phyloP scores from a whole-genome alignment of 768 basidiomycete species.

The Tulasnella sp. region DNA sequence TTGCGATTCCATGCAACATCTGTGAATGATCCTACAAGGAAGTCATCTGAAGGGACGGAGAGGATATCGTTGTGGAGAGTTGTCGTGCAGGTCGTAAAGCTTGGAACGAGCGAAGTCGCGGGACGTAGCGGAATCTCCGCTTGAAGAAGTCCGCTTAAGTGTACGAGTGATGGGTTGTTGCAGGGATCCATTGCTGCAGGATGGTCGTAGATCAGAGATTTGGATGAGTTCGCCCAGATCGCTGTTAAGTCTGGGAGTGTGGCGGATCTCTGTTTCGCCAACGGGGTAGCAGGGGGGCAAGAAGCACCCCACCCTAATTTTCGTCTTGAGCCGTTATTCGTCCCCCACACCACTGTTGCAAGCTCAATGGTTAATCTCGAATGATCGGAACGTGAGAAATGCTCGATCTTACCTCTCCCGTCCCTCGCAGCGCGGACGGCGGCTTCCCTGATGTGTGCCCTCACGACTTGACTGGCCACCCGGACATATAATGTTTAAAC shows the following conservation, averaged over 20 bases:
- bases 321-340: constrained; percentile 23
- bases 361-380: constrained; percentile 23
- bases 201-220: constrained; percentile 39
- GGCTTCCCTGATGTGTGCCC: constrained; percentile 25
- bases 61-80: constrained; percentile 44
- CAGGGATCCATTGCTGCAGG: constrained; percentile 40
- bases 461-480: constrained; percentile 29
- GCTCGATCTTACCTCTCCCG: constrained; percentile 25
- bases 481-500: neutral
- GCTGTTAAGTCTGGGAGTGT: neutral
- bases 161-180: constrained; percentile 29
- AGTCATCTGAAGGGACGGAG: neutral
- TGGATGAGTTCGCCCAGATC: constrained; percentile 6
- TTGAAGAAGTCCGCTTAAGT: constrained; percentile 18
- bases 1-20: neutral
- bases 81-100: constrained; percentile 43
- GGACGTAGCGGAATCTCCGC: neutral
- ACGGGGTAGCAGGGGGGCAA: constrained; percentile 22
- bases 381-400: constrained; percentile 10
- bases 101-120: constrained; percentile 34
- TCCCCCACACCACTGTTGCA: neutral
- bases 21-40: neutral
- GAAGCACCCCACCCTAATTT: constrained; percentile 22
- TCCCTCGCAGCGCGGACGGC: constrained; percentile 26
- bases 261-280: neutral